These are phyloP conservation scores for Heterobasidion parviporum DNA, from an alignment of 1,284 basidiomycete genomes.

Conservation along the genomic window DNA sequence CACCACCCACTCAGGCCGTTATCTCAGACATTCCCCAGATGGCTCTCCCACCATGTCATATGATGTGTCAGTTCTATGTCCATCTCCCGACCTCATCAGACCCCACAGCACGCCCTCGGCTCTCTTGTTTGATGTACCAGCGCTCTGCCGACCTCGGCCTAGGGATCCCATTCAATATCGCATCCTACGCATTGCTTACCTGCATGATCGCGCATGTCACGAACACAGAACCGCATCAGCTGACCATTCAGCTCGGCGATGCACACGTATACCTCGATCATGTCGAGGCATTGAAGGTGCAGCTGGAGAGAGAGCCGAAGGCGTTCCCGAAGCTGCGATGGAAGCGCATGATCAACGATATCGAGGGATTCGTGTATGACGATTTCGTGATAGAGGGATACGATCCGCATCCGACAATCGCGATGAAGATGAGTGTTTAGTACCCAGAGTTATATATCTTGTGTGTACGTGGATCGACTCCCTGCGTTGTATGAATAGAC, in stretches of 20 bases:
- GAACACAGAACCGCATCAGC: conserved; percentile 77
- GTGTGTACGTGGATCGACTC: too few species aligned
- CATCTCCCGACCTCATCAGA: conserved; percentile 55
- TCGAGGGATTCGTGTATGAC: conserved; percentile 77
- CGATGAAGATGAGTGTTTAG: conserved; percentile 98
- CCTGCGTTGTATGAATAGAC: too few species aligned
- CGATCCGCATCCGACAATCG: conserved; percentile 76
- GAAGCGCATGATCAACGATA: conserved; percentile 57
- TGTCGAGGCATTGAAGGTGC: conserved; percentile 76
- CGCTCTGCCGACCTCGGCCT: conserved; percentile 95
- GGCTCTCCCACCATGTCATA: conserved; percentile 97
- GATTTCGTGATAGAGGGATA: conserved; percentile 89
- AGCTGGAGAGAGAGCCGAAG: conserved; percentile 74
- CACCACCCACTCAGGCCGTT: not conserved
- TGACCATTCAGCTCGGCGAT: conserved; percentile 92
- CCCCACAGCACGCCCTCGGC: conserved; percentile 54
- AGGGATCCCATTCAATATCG: conserved; percentile 98
- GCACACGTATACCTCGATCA: conserved; percentile 96
- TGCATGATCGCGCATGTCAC: conserved; percentile 96
- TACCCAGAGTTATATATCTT: too few species aligned
- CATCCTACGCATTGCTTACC: conserved; percentile 92
- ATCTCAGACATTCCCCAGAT: conserved; percentile 78
- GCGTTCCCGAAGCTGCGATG: conserved; percentile 80
- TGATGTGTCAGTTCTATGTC: conserved; percentile 99
- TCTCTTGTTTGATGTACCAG: conserved; percentile 97